Conservation (phyloP, 176 grass and related monocot species). For the Lolium multiflorum region DNA sequence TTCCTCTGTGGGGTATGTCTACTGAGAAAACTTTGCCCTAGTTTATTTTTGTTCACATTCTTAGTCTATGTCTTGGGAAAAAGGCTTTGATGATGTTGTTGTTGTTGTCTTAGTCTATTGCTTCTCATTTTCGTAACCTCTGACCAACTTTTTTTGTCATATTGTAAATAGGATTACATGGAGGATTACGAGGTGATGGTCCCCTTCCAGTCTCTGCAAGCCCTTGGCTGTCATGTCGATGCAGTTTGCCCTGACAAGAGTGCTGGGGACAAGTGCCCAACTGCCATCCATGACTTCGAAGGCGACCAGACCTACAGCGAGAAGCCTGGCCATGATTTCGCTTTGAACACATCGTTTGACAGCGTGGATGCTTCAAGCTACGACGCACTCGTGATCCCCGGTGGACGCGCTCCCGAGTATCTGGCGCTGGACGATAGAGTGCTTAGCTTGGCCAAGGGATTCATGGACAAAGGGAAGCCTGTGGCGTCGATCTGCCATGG, state of each 20-base stretch:
- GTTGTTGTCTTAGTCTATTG: too few species aligned
- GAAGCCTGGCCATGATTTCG: conserved; percentile 94
- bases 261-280: conserved; percentile 75
- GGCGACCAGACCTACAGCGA: conserved; percentile 97
- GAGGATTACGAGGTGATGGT: conserved; percentile 99
- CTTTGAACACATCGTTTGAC: conserved; percentile 75
- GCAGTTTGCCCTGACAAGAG: conserved; percentile 77
- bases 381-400: conserved; percentile 88
- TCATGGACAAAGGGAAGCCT: conserved; percentile 76
- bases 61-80: neutral
- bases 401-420: conserved; percentile 87
- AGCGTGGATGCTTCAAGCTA: conserved; percentile 64
- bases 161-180: conserved; percentile 93
- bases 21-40: neutral
- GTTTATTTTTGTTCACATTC: neutral
- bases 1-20: conserved; percentile 93
- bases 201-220: conserved; percentile 90
- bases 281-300: conserved; percentile 95
- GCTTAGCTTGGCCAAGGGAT: conserved; percentile 68
- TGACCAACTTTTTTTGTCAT: too few species aligned
- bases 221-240: conserved; percentile 86
- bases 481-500: conserved; percentile 95
- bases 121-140: too few species aligned
- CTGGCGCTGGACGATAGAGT: conserved; percentile 80
- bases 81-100: too few species aligned